Evolutionary conservation across 1,284 basidiomycete species (phyloP).

Genomic region (Fomes fomentarius): DNA sequence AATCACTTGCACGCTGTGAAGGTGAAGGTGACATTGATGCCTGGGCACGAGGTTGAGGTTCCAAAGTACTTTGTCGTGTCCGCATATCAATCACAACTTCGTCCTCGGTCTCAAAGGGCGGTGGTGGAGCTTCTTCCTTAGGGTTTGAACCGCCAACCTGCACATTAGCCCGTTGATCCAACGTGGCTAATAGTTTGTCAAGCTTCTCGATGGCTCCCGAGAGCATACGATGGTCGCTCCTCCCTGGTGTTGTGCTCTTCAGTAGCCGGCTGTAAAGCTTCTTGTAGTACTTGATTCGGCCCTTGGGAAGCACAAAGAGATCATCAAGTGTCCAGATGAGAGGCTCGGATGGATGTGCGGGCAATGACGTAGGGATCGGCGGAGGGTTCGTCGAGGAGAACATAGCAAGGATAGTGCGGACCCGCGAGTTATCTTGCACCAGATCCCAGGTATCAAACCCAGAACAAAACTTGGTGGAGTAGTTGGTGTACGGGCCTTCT

Average conservation of each 20-base stretch:
- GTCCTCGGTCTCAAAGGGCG: constrained; percentile 44
- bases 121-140: constrained; percentile 24
- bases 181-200: constrained; percentile 69
- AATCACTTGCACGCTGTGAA: constrained; percentile 30
- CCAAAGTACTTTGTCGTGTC: constrained; percentile 36
- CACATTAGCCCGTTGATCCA: constrained; percentile 61
- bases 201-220: constrained; percentile 83
- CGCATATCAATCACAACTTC: constrained; percentile 59
- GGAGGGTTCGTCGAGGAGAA: constrained; percentile 72
- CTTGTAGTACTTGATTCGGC: constrained; percentile 89
- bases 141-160: constrained; percentile 38
- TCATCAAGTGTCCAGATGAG: constrained; percentile 84
- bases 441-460: constrained; percentile 88
- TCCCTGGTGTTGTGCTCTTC: constrained; percentile 86
- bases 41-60: constrained; percentile 15
- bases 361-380: constrained; percentile 45
- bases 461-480: constrained; percentile 71
- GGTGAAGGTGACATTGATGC: constrained; percentile 12
- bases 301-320: constrained; percentile 86
- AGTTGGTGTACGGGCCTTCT: constrained; percentile 84
- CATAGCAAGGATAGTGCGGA: constrained; percentile 69
- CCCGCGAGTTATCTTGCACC: constrained; percentile 75
- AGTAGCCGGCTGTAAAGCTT: constrained; percentile 89
- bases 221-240: constrained; percentile 86
- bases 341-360: constrained; percentile 41